phyloP scores from a whole-genome alignment of 495 filamentous ascomycete genomes.

The Neurospora terricola region DNA sequence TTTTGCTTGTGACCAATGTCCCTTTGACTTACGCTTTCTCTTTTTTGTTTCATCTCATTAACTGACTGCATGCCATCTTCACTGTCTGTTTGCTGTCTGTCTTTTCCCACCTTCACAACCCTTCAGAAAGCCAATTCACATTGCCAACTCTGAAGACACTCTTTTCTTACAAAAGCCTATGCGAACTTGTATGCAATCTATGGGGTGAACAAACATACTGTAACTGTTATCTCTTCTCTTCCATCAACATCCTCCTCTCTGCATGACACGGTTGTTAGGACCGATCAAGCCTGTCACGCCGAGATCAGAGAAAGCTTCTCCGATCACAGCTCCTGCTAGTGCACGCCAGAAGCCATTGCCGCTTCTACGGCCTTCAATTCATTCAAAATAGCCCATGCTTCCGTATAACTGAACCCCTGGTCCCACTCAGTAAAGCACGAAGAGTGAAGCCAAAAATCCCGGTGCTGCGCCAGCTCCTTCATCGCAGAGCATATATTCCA shows the following conservation, averaged over 20 bases:
- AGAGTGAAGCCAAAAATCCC: slow-evolving; percentile 24
- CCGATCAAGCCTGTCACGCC: neutral
- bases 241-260: neutral
- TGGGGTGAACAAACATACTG: neutral
- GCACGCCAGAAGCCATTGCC: neutral
- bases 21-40: neutral
- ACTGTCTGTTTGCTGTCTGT: neutral
- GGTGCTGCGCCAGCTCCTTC: neutral
- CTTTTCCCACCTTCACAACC: neutral
- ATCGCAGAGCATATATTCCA: neutral
- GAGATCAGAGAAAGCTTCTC: neutral
- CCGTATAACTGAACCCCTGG: too few relatives aligned
- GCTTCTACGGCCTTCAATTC: neutral
- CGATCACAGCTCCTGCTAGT: neutral
- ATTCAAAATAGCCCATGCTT: neutral
- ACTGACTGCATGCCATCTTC: neutral
- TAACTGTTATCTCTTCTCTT: neutral
- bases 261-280: neutral
- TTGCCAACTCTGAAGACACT: neutral
- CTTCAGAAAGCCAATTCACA: neutral
- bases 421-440: slow-evolving; percentile 14
- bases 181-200: neutral
- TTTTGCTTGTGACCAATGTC: neutral
- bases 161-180: neutral
- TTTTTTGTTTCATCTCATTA: neutral